phyloP scores from a whole-genome alignment of 139 green algal genomes.

The Coccomyxa sp. region DNA sequence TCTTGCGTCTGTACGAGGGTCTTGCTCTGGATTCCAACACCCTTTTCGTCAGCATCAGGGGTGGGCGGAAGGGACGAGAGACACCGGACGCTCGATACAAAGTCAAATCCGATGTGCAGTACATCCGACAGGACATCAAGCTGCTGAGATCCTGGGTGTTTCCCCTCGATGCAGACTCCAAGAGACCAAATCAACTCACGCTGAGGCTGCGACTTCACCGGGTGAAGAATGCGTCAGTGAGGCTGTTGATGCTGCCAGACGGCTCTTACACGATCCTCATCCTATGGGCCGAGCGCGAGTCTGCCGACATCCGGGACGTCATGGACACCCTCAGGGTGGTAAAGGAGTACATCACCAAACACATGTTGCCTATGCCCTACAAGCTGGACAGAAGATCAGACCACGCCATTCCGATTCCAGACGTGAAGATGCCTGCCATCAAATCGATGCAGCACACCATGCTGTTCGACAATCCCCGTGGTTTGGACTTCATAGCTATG shows the following conservation, averaged over 20 bases:
- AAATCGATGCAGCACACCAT: slow-evolving; percentile 1
- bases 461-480: neutral
- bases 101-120: neutral
- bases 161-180: neutral
- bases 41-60: neutral
- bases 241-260: neutral
- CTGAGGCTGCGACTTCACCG: neutral
- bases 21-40: neutral
- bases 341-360: neutral
- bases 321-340: neutral
- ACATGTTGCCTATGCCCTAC: neutral
- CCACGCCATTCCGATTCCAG: neutral
- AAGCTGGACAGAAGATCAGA: neutral
- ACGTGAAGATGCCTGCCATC: neutral
- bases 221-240: neutral
- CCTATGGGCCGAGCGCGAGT: neutral
- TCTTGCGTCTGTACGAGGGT: neutral
- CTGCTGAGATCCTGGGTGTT: neutral
- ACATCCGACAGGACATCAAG: neutral
- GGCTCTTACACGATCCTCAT: neutral
- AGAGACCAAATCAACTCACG: neutral
- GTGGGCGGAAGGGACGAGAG: neutral
- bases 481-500: neutral
- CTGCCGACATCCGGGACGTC: neutral
- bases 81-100: neutral